Evolutionary conservation across 768 basidiomycete species (phyloP).

Genomic region (Cystobasidium ongulense): DNA sequence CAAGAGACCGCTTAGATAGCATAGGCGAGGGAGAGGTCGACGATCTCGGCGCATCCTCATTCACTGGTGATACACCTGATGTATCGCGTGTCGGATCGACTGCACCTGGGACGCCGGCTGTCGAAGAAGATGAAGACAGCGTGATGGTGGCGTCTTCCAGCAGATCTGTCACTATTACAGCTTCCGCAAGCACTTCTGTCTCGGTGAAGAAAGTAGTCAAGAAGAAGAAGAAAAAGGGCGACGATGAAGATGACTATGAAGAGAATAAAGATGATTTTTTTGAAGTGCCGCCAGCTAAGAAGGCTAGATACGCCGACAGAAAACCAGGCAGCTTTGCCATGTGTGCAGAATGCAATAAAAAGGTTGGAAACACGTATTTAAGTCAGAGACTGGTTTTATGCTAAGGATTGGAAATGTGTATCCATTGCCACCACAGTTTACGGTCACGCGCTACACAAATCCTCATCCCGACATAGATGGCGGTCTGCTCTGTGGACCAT

Average conservation of each 20-base stretch:
- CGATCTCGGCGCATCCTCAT: conserved; percentile 2
- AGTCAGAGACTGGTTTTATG: too few relatives aligned
- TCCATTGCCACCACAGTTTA: background rate
- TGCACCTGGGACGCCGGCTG: conserved; percentile 13
- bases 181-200: background rate
- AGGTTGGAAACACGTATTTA: conserved; percentile 51
- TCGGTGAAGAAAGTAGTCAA: conserved; percentile 50
- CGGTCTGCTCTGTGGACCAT: conserved; percentile 81
- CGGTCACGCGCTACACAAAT: conserved; percentile 22
- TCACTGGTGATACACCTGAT: background rate
- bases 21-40: background rate
- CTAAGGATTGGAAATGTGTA: background rate
- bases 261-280: conserved; percentile 49
- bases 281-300: conserved; percentile 55
- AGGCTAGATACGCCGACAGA: conserved; percentile 34
- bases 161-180: background rate
- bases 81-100: background rate
- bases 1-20: background rate
- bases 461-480: conserved; percentile 58
- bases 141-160: conserved; percentile 17
- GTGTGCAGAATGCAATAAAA: conserved; percentile 72
- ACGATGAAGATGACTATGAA: conserved; percentile 49
- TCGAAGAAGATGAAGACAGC: conserved; percentile 4
- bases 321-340: conserved; percentile 61
- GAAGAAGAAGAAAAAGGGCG: conserved; percentile 46